A percentile compares a stretch with the other conserved stretches of the same genome.
These are phyloP conservation scores for Pterocarpus macrocarpus DNA, from an alignment of 306 rosid genomes.

Conservation along the genomic window DNA sequence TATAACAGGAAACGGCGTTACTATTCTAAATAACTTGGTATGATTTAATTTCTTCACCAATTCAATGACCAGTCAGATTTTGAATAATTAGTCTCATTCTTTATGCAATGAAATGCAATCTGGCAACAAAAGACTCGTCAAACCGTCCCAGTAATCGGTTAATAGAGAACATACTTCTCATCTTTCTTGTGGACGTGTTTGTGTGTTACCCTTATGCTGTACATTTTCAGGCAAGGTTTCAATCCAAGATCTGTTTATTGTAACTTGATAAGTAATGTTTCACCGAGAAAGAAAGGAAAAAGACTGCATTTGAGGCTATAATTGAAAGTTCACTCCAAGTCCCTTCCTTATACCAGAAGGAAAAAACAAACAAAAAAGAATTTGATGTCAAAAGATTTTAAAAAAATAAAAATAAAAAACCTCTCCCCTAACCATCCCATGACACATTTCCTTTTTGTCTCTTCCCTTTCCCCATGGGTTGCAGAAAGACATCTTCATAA, in stretches of 20 bases:
- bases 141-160: too few relatives aligned
- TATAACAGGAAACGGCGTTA: too few relatives aligned
- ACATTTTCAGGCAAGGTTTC: neutral
- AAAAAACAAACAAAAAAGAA: constrained; percentile 11
- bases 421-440: constrained; percentile 9
- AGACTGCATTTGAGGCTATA: neutral
- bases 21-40: too few relatives aligned
- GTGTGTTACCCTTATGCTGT: neutral
- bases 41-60: too few relatives aligned
- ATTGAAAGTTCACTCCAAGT: constrained; percentile 24
- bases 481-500: neutral
- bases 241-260: constrained; percentile 23
- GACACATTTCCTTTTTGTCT: neutral
- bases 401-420: neutral
- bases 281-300: constrained; percentile 7
- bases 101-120: too few relatives aligned
- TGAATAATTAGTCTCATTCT: too few relatives aligned
- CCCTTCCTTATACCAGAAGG: neutral
- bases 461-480: neutral
- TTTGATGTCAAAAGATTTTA: neutral
- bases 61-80: too few relatives aligned
- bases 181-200: too few relatives aligned
- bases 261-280: constrained; percentile 17
- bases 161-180: too few relatives aligned
- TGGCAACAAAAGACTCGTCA: too few relatives aligned